Evolutionary conservation across 257 asterid genomes (phyloP), one percentile per base, ranked within the genome.

Genomic region (Perilla frutescens): DNA sequence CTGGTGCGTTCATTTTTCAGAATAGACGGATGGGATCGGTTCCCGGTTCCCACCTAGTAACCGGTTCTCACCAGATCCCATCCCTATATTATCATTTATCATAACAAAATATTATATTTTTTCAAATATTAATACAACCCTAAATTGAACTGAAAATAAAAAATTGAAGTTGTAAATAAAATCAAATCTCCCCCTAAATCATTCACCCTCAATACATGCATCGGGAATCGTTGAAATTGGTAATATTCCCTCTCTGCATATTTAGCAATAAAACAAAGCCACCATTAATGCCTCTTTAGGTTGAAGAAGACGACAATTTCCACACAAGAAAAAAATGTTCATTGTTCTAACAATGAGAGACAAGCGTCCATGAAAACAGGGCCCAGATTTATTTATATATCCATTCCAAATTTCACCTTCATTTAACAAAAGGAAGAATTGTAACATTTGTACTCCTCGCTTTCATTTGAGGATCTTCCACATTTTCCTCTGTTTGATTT

Each of bases 351-450:
- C 34, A 70, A 44, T 10, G 50, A 62, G 72, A 62, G 76, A 69
- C 76, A 76, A 62, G 7, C 76, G 43, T 66, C 76, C 80, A 55
- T 11, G 31, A 62, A 76, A 69, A 20, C 7, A 34, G 58, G 67
- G 26, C 14, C 39, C 40, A 60, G 5, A 20, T n/a, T 34, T 15
- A 37, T 50, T 31, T 12, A 60, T 50, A 67, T n/a, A 75, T 20
- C 3, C 43, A 20, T 11, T 20, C 26, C 12, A 13, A 49, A 15
- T 15, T 37, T 39, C 40, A 68, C 62, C 20, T 9, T 56, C 45
- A n/a, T 3, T 57, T 54, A 29, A 5, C 3, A n/a, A 62, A 29
- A 26, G 39, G 13, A 51, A 29, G 59, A 41, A 39, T 20, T 3
- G 6, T 39, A 32, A 6, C 64, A 2, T 53, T 31, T 54, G 7